Conservation (phyloP, 2,329 filamentous ascomycete genomes). For the Stromatinia cepivora region DNA sequence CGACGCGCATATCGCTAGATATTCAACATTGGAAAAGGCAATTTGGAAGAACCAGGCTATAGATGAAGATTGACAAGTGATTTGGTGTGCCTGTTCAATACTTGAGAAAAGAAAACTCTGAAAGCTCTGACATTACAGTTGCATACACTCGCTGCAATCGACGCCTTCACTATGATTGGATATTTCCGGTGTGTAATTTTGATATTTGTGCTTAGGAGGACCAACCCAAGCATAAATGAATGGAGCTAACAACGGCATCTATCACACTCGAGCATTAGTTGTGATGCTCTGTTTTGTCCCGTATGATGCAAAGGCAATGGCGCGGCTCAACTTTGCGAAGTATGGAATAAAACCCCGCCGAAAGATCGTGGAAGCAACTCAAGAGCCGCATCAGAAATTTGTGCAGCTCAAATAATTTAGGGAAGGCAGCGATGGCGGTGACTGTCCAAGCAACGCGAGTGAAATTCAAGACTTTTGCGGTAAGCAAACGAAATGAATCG, state of each 20-base stretch:
- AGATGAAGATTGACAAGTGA: no score
- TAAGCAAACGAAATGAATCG: not conserved
- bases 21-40: not conserved
- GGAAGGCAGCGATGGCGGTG: not conserved
- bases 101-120: no score
- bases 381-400: not conserved
- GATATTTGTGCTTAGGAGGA: no score
- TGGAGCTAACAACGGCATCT: not conserved
- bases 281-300: not conserved
- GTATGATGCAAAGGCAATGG: not conserved
- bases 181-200: no score
- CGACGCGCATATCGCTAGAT: not conserved
- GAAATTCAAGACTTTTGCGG: not conserved
- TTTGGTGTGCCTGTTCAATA: no score
- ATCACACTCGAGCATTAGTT: not conserved
- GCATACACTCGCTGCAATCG: no score
- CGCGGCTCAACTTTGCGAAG: not conserved
- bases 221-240: not conserved
- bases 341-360: no score
- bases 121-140: no score
- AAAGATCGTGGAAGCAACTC: not conserved
- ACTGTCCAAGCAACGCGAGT: not conserved
- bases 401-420: not conserved
- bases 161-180: no score
- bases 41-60: not conserved